Conservation (phyloP, 768 basidiomycete genomes). For the Mycena indigotica region DNA sequence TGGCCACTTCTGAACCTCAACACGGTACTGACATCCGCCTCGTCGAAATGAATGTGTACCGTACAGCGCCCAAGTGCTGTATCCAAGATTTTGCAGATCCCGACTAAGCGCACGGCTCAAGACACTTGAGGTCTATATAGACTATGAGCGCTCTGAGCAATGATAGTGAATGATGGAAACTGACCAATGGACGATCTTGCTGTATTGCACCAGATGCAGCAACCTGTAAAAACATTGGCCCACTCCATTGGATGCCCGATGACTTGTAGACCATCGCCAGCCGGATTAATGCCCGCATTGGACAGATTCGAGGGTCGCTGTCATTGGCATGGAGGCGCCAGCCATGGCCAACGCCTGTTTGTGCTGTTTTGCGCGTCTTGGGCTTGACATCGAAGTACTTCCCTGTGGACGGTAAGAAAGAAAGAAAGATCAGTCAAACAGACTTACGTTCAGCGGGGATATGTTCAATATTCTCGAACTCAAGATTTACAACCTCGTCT, state of each 20-base stretch:
- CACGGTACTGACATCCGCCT: conserved; percentile 24
- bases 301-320: conserved; percentile 20
- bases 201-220: background rate
- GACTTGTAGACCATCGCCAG: conserved; percentile 16
- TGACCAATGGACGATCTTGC: background rate
- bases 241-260: background rate
- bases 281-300: conserved; percentile 19
- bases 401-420: background rate
- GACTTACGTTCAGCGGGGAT: conserved; percentile 9
- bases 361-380: conserved; percentile 18
- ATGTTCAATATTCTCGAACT: conserved; percentile 18
- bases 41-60: conserved; percentile 27
- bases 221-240: conserved; percentile 18
- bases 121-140: conserved; percentile 10
- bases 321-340: conserved; percentile 25
- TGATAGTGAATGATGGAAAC: background rate
- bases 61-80: conserved; percentile 21
- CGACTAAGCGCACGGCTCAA: conserved; percentile 14
- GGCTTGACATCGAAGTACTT: conserved; percentile 1
- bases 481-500: conserved; percentile 19
- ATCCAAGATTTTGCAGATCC: conserved; percentile 22
- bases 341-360: conserved; percentile 19
- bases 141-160: background rate
- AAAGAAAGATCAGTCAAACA: background rate
- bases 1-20: conserved; percentile 14